Base-by-base conservation (phyloP, 495 filamentous ascomycete genomes). In the Articulospora tetracladia region DNA sequence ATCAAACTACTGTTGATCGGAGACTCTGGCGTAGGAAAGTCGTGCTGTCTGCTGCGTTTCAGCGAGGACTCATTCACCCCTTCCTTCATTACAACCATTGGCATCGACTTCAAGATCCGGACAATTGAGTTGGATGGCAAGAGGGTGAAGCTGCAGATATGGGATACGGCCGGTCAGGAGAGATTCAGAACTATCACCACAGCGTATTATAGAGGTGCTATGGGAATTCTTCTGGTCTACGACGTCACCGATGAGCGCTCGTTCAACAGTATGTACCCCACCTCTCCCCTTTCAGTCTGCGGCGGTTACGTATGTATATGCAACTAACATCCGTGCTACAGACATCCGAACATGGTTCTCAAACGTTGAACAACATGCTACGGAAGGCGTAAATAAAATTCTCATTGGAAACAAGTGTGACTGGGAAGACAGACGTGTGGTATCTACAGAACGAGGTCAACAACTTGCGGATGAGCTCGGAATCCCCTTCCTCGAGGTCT, bases 341-440 rank as follows among this genome's bases (percentile, higher is more conserved):
- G 94, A 99, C 72, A 98, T 99, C 73, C 88, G 91, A 66, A 97
- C 94, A 56, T 98, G 94, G 94, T 98, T 98, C 73, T 93, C 91
- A 64, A 97, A 98, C 78, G 94, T 98, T 55, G 94, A 98, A 71
- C 93, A 98, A 73, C 95, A 99, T 77, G 94, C 95, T 51, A 97
- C 93, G 60, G 94, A 98, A 77, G 95, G 95, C 64, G 94, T 99
- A 65, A 96, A 98, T 86, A 99, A 98, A 80, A 98, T 99, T 68
- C 86, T 99, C 52, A 97, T 99, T 60, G 94, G 94, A 67, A 99
- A 99, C 81, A 99, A 99, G 77, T 98, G 94, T 76, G 94, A 99
- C 77, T 98, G 95, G 95, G 93, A 98, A 76, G 94, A 99, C 75
- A 99, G 98, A 80, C 84, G 95, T 62, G 90, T 86, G 19, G 89